Percentiles rank a stretch among this genome's conserved stretches.
Conservation (phyloP, 1,284 basidiomycete genomes). For the Cystobasidium sp. region DNA sequence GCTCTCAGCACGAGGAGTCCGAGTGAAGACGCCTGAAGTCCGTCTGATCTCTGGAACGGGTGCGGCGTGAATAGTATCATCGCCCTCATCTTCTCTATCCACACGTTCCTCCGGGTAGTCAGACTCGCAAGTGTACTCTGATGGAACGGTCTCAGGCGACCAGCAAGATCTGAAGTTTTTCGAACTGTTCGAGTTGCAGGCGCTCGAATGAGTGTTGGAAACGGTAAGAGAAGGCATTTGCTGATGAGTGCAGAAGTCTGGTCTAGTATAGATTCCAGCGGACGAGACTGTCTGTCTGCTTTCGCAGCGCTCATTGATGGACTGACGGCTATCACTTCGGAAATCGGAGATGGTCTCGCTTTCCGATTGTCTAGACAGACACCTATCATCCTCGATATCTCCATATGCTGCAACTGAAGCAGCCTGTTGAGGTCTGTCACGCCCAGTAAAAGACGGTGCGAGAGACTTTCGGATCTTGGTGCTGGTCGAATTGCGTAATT, state of each 20-base stretch:
- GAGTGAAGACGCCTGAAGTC: slow-evolving; percentile 34
- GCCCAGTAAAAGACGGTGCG: slow-evolving; percentile 24
- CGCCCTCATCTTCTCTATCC: slow-evolving; percentile 33
- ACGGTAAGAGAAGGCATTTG: slow-evolving; percentile 33
- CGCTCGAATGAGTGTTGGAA: slow-evolving; percentile 22
- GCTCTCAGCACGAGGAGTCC: slow-evolving; percentile 37
- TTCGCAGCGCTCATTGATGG: not conserved
- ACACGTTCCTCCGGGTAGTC: slow-evolving; percentile 12
- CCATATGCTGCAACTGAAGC: not conserved
- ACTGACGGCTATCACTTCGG: slow-evolving; percentile 33
- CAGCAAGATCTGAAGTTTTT: slow-evolving; percentile 41
- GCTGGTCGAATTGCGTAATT: not conserved
- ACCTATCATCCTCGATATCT: slow-evolving; percentile 21
- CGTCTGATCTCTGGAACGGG: slow-evolving; percentile 30
- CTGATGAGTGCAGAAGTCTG: not conserved
- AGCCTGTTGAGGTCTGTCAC: not conserved
- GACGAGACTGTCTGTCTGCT: slow-evolving; percentile 2
- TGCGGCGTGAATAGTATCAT: slow-evolving; percentile 36
- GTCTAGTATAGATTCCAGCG: not conserved
- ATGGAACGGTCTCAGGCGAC: slow-evolving; percentile 37
- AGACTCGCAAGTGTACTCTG: slow-evolving; percentile 31
- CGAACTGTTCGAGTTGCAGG: slow-evolving; percentile 6
- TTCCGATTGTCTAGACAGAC: slow-evolving; percentile 21
- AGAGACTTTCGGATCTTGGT: slow-evolving; percentile 24
- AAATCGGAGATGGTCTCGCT: slow-evolving; percentile 4